Base-by-base conservation (phyloP, 495 filamentous ascomycete species). In the Aspergillus biplanus region DNA sequence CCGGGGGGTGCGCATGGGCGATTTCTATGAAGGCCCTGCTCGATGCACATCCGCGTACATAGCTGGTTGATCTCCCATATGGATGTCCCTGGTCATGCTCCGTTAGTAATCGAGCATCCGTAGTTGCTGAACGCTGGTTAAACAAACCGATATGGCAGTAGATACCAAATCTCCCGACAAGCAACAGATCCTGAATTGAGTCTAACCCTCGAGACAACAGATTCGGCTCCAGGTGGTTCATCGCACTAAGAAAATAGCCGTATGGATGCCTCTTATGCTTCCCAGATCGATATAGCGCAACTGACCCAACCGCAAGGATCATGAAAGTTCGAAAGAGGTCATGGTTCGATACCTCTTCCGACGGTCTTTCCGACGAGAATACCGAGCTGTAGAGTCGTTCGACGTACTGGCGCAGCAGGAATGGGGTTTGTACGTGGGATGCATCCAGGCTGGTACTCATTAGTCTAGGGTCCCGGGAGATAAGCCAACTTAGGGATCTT, bases 101-200 rank as follows among this genome's bases (percentile, higher is more conserved):
- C n/a, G n/a, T n/a, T n/a, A n/a, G n/a, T n/a, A n/a, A n/a, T n/a
- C n/a, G n/a, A n/a, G n/a, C n/a, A n/a, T n/a, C n/a, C n/a, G n/a
- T n/a, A 7, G 13, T 7, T 7, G 37, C 37, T 13, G 7, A 7
- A 39, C 3, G 37, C 3, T 4, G 37, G 37, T 1, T 8, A 39
- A 8, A 7, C 37, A 8, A 7, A 69, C 71, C 71, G 32, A 74
- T 68, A 16, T 74, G 69, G 63, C 71, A 62, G 44, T 74, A 74
- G 15, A 74, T 74, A 12, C 66, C 71, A 65, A 74, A 74, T 21
- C 71, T 33, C 6, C 63, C 65, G 16, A 74, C 53, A 4, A 74
- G 56, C 0, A 74, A 34, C 2, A 74, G 62, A 59, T 74, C 71
- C 59, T 74, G 71, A 8, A 74, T 71, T 5, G 71, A 74, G 8